Percentiles rank a stretch among this genome's conserved stretches.
Evolutionary conservation across 2,329 filamentous ascomycete species (phyloP).

Genomic region (Hypoxylon sp.): DNA sequence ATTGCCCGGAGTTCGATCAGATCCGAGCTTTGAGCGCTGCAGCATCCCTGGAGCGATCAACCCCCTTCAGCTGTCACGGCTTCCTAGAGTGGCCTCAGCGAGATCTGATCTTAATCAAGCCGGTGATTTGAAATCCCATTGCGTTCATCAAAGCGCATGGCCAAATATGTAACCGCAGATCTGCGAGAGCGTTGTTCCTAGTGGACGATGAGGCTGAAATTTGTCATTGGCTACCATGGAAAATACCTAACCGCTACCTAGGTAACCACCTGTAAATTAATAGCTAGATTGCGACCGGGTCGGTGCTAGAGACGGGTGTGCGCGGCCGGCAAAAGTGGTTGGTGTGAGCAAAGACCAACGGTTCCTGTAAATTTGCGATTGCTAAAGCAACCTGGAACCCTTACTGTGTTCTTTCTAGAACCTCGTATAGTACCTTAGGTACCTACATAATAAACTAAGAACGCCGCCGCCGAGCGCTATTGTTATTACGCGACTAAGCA

Average conservation of each 20-base stretch:
- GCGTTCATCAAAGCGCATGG: constrained; percentile 1
- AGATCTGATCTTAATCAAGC: constrained; percentile 35
- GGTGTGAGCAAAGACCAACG: constrained; percentile 22
- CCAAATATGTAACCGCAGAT: constrained; percentile 4
- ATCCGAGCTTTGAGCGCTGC: constrained; percentile 24
- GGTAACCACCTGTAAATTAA: not conserved
- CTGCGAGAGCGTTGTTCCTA: constrained; percentile 7
- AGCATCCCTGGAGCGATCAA: constrained; percentile 38
- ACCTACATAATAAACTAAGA: too few species aligned
- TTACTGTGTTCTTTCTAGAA: not conserved
- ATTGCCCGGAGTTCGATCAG: constrained; percentile 21
- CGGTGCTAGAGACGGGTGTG: not conserved
- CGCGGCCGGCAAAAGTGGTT: not conserved
- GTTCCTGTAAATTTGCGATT: constrained; percentile 29
- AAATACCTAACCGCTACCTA: too few species aligned
- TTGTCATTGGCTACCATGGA: constrained; percentile 2
- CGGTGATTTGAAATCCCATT: constrained; percentile 14
- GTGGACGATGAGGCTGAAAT: constrained; percentile 11
- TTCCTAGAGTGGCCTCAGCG: constrained; percentile 21
- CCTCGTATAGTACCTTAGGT: not conserved
- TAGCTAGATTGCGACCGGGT: constrained; percentile 8
- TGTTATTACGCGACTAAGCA: constrained; percentile 11
- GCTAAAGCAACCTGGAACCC: constrained; percentile 3
- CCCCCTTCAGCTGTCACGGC: constrained; percentile 14
- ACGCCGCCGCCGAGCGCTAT: too few species aligned